Evolutionary conservation across 164 flowering plant genomes (phyloP).

Genomic region (Amborella trichopoda): DNA sequence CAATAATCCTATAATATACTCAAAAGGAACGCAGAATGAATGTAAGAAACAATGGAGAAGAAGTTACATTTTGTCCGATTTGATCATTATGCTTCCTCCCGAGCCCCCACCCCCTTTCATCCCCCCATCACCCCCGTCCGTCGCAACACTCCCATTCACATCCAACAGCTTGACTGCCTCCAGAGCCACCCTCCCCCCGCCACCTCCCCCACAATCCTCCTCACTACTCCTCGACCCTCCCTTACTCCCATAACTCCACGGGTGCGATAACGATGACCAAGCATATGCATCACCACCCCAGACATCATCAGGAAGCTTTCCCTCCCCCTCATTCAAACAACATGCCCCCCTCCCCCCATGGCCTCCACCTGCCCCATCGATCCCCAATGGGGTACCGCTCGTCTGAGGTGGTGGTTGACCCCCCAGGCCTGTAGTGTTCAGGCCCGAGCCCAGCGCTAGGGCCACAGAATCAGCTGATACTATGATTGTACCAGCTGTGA

Average conservation of each 20-base stretch:
- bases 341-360: conserved; percentile 93
- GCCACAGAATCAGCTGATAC: conserved; percentile 30
- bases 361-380: conserved; percentile 79
- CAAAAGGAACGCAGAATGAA: neutral
- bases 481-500: conserved; percentile 35
- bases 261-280: conserved; percentile 46
- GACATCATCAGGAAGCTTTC: conserved; percentile 59
- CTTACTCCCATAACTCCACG: conserved; percentile 66
- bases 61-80: conserved; percentile 62
- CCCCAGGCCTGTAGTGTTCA: conserved; percentile 55
- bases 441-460: conserved; percentile 27
- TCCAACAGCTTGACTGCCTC: conserved; percentile 14
- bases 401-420: conserved; percentile 62
- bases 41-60: neutral
- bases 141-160: conserved; percentile 39
- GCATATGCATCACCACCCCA: conserved; percentile 92
- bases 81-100: conserved; percentile 80
- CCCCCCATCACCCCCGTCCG: conserved; percentile 82
- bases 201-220: conserved; percentile 63
- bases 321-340: conserved; percentile 39
- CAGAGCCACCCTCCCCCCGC: conserved; percentile 60
- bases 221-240: conserved; percentile 66
- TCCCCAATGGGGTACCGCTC: conserved; percentile 63
- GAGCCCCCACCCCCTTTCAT: conserved; percentile 92
- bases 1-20: no score